Evolutionary conservation across 108 stramenopile genomes (phyloP), one percentile per base, ranked within the genome.

Genomic region (Poteriospumella lacustris): DNA sequence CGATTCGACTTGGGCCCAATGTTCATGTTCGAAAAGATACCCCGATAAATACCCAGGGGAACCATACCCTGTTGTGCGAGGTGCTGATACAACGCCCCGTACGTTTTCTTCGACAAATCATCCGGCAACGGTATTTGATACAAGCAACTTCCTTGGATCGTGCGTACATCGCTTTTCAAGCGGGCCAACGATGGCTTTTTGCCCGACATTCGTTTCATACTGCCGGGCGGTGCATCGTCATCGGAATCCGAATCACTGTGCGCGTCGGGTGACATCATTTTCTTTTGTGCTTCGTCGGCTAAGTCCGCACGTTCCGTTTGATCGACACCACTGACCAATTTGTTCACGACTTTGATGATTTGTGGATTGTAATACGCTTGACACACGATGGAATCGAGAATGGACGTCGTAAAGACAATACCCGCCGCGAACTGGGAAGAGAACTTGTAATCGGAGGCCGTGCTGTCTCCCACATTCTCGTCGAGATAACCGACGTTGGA

Each of bases 261-360:
- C n/a, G n/a, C n/a, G n/a, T n/a, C 24, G n/a, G 24, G 52, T 24
- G 52, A 56, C n/a, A n/a, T n/a, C n/a, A n/a, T n/a, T n/a, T n/a
- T n/a, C n/a, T n/a, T n/a, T n/a, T n/a, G n/a, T n/a, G 47, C 47
- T 73, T 73, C n/a, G 12, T 12, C 5, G 41, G 36, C 24, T 5
- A 73, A 42, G 38, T 73, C 70, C 12, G 28, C 15, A 5, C 19
- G 43, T 42, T 73, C 70, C 28, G 31, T 34, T 19, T 73, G 70
- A 73, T 73, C 70, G 28, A 56, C 9, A 12, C 70, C 70, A 73
- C 70, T 73, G 47, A 73, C 36, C 5, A 73, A 38, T 56, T 73
- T 38, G 33, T 73, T 39, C 43, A 73, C 26, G 5, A 73, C 70
- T 56, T 24, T 44, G 26, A 73, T 38, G 5, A 73, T 73, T 38